A percentile compares a stretch with the other conserved stretches of the same genome.
Conservation (phyloP, 257 asterid genomes). For the Solanum sparsipilum region DNA sequence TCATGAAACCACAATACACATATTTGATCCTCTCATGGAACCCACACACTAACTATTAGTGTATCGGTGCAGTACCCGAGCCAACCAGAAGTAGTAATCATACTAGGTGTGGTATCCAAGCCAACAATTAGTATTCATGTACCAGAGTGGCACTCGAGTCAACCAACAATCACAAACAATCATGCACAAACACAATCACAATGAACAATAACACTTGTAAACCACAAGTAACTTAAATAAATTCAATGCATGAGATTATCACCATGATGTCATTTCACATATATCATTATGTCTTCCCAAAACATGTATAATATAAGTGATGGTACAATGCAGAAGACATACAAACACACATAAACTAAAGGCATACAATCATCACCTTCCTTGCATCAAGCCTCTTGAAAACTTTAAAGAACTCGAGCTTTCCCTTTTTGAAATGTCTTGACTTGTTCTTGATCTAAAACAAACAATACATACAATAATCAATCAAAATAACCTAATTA, state of each 20-base stretch:
- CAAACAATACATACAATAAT: not conserved
- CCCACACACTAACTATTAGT: not conserved
- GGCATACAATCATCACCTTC: not conserved
- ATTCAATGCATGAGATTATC: not conserved
- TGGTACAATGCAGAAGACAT: not conserved
- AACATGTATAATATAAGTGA: not conserved
- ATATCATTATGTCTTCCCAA: not conserved
- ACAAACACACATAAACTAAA: too few species aligned
- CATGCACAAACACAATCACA: not conserved
- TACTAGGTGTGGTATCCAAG: not conserved
- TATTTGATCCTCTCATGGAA: not conserved
- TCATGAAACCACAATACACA: not conserved
- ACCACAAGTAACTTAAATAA: not conserved
- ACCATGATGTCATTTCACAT: not conserved
- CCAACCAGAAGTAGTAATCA: not conserved
- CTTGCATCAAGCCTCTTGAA: not conserved
- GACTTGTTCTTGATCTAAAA: not conserved
- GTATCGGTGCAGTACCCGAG: not conserved
- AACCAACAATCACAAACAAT: not conserved
- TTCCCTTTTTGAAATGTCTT: not conserved
- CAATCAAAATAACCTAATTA: not conserved
- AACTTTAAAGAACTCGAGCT: not conserved
- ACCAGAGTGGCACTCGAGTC: not conserved
- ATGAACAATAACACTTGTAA: not conserved
- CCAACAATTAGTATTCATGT: not conserved